Percentiles rank a stretch among this genome's conserved stretches.
Evolutionary conservation across 768 basidiomycete genomes (phyloP).

Genomic region (Pisolithus albus): DNA sequence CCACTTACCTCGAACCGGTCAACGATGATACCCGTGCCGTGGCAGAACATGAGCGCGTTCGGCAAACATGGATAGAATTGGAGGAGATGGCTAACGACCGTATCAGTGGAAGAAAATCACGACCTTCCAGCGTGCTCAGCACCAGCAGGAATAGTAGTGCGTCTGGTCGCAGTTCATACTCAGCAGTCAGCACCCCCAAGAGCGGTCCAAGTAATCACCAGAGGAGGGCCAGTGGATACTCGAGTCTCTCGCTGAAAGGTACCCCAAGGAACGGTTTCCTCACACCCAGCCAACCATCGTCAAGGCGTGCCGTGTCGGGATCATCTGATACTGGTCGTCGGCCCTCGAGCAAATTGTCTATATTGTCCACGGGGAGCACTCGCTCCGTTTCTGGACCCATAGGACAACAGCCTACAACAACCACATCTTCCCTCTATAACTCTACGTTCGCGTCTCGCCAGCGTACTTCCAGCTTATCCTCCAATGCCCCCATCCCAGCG

Average conservation of each 20-base stretch:
- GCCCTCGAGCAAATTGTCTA: conserved; percentile 53
- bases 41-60: conserved; percentile 56
- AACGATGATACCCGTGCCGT: conserved; percentile 54
- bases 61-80: conserved; percentile 76
- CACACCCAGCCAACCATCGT: conserved; percentile 35
- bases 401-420: conserved; percentile 28
- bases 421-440: conserved; percentile 36
- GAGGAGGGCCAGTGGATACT: conserved; percentile 24
- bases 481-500: conserved; percentile 33
- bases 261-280: conserved; percentile 37
- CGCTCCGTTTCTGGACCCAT: conserved; percentile 71
- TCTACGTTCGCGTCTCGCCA: conserved; percentile 84
- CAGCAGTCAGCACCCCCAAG: conserved; percentile 12
- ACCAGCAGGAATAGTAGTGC: conserved; percentile 55
- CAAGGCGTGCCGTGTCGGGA: conserved; percentile 47
- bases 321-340: conserved; percentile 40
- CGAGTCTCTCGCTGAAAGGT: conserved; percentile 24
- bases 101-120: conserved; percentile 52
- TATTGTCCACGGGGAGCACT: conserved; percentile 33
- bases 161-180: conserved; percentile 30
- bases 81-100: conserved; percentile 75
- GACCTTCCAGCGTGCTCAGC: conserved; percentile 59
- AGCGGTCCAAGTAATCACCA: conserved; percentile 9
- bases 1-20: conserved; percentile 35
- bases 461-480: conserved; percentile 59